Evolutionary conservation across 1,284 basidiomycete species (phyloP).

Genomic region (Stereum hirsutum): DNA sequence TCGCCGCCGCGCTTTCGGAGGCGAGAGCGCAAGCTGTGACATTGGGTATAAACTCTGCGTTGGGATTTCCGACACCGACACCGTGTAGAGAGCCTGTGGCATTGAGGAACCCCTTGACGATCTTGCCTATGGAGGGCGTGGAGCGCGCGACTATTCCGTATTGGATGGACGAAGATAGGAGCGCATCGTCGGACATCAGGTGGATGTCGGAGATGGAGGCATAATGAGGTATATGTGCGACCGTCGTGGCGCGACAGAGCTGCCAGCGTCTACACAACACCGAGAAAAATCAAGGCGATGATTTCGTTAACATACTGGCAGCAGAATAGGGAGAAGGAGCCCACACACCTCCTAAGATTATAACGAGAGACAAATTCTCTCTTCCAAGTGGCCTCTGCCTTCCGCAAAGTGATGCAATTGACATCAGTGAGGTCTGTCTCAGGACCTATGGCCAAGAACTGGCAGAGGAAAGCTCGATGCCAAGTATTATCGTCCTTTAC

Average conservation of each 20-base stretch:
- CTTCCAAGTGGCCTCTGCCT: constrained; percentile 53
- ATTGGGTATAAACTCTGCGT: constrained; percentile 67
- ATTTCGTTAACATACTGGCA: constrained; percentile 1
- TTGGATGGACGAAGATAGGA: constrained; percentile 59
- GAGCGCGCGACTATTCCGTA: constrained; percentile 75
- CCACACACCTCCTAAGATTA: constrained; percentile 42
- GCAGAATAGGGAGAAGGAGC: constrained; percentile 2
- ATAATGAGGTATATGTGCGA: constrained; percentile 53
- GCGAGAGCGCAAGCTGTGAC: constrained; percentile 47
- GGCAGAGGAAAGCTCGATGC: constrained; percentile 70
- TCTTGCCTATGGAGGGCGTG: constrained; percentile 58
- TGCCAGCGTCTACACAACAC: constrained; percentile 54
- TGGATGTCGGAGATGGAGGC: constrained; percentile 46
- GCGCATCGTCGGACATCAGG: constrained; percentile 44
- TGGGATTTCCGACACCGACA: constrained; percentile 66
- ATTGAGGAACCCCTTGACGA: constrained; percentile 68
- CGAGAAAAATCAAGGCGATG: constrained; percentile 3
- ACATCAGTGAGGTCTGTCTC: constrained; percentile 41
- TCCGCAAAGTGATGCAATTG: constrained; percentile 44
- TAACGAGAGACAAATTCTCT: constrained; percentile 55
- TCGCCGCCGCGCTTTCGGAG: constrained; percentile 59
- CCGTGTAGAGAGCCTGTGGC: constrained; percentile 51
- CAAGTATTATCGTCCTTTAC: constrained; percentile 77
- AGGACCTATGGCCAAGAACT: constrained; percentile 59
- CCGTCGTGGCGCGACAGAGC: constrained; percentile 48